These are phyloP conservation scores for Fusarium sp. DNA, from an alignment of 2,329 filamentous ascomycete genomes.

Conservation along the genomic window DNA sequence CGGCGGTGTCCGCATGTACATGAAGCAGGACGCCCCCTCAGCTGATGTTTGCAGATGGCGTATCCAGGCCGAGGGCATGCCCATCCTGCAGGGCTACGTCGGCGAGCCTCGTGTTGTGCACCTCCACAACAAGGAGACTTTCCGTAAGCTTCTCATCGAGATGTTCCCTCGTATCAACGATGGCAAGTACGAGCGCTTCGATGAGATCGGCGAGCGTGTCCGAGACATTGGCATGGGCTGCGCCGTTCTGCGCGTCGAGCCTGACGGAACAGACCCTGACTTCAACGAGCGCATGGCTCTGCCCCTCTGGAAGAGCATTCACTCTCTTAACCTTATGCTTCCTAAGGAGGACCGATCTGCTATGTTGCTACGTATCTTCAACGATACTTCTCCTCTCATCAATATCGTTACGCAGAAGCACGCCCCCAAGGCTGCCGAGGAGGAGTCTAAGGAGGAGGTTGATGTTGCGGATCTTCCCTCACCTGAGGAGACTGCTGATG, in stretches of 20 bases:
- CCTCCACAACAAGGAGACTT: conserved; percentile 81
- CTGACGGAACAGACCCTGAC: conserved; percentile 71
- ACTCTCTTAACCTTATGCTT: conserved; percentile 95
- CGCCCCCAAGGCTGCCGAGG: conserved; percentile 54
- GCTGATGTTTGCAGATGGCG: conserved; percentile 92
- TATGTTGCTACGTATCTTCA: conserved; percentile 91
- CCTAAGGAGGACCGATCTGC: conserved; percentile 96
- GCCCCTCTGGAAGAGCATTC: conserved; percentile 92
- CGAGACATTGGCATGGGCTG: conserved; percentile 88
- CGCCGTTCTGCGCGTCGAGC: conserved; percentile 87
- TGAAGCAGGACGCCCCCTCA: conserved; percentile 93
- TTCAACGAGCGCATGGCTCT: conserved; percentile 85
- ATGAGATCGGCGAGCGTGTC: conserved; percentile 88
- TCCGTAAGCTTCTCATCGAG: conserved; percentile 86
- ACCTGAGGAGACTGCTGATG: conserved; percentile 47
- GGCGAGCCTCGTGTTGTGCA: conserved; percentile 80
- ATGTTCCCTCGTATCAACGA: conserved; percentile 94
- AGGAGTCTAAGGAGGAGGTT: conserved; percentile 50
- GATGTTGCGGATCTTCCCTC: conserved; percentile 56
- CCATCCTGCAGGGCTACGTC: conserved; percentile 91
- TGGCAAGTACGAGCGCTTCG: conserved; percentile 79
- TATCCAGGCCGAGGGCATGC: conserved; percentile 93
- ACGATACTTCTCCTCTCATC: conserved; percentile 86
- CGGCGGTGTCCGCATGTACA: conserved; percentile 98
- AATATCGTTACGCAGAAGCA: conserved; percentile 71